These are phyloP conservation scores for Aspergillus brunneoviolaceus DNA, from an alignment of 2,329 filamentous ascomycete species.

Conservation along the genomic window DNA sequence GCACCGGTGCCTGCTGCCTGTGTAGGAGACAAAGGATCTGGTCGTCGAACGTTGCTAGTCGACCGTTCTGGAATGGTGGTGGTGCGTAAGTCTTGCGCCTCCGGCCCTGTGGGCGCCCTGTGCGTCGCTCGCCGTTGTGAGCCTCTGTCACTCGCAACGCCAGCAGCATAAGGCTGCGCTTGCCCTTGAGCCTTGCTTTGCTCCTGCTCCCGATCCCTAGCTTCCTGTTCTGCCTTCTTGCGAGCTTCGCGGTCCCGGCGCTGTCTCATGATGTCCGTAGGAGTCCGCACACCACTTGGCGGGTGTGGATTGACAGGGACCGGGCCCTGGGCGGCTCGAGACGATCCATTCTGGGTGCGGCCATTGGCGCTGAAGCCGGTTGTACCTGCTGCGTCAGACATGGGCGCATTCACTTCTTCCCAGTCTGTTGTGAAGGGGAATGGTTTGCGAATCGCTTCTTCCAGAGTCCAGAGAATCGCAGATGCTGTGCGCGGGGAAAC, in stretches of 20 bases:
- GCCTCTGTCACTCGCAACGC: slow-evolving; percentile 35
- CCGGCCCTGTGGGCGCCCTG: slow-evolving; percentile 14
- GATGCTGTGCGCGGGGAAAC: slow-evolving; percentile 83
- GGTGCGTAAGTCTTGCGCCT: slow-evolving; percentile 13
- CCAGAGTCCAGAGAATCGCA: slow-evolving; percentile 87
- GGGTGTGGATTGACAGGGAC: slow-evolving; percentile 53
- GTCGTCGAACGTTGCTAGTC: slow-evolving; percentile 15
- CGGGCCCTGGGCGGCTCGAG: slow-evolving; percentile 52
- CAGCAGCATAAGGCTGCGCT: slow-evolving; percentile 46
- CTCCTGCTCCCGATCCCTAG: slow-evolving; percentile 54
- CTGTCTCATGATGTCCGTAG: slow-evolving; percentile 88
- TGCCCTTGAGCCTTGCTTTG: slow-evolving; percentile 32
- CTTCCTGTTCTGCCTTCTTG: slow-evolving; percentile 66
- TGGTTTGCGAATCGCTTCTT: slow-evolving; percentile 83
- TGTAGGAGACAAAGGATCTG: slow-evolving; percentile 19
- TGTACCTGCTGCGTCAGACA: slow-evolving; percentile 76
- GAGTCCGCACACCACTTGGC: slow-evolving; percentile 69
- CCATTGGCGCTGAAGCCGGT: slow-evolving; percentile 50
- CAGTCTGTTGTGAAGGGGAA: slow-evolving; percentile 79
- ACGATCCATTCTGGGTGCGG: slow-evolving; percentile 57
- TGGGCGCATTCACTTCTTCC: slow-evolving; percentile 83
- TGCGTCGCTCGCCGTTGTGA: slow-evolving; percentile 18
- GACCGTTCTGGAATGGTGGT: slow-evolving; percentile 10
- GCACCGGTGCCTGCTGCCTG: slow-evolving; percentile 10
- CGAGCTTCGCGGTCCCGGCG: slow-evolving; percentile 74